Evolutionary conservation across 2,329 filamentous ascomycete species (phyloP), one percentile per base, ranked within the genome.

Genomic region (Ophiostoma novo-ulmi): DNA sequence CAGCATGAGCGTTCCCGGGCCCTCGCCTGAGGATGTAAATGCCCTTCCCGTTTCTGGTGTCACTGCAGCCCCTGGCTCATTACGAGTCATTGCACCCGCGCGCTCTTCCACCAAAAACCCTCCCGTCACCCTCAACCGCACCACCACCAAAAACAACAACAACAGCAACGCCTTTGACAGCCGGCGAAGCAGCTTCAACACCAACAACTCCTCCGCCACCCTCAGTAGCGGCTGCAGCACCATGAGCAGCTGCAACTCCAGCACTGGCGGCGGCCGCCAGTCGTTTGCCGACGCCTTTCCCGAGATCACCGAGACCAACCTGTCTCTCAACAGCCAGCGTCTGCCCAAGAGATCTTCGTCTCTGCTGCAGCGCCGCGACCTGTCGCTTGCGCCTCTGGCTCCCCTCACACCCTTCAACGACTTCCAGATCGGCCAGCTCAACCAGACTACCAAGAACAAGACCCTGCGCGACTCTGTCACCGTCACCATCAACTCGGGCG

Each of bases 281-380:
- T 67, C 41, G n/a, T 67, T 48, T 48, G 39, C 31, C 11, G 35
- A 35, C 1, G 39, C 31, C n/a, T 41, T 61, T 17, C 61, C 35
- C 35, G 31, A 69, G 22, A 44, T 44, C 7, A 36, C 36, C 22
- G 39, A 52, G 0, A 48, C 31, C 48, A 52, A 69, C 41, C 69
- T 69, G 26, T 36, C 55, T 2, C 6, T 48, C 5, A 66, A 44
- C 26, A 48, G 61, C 17, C 73, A 72, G 22, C 70, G 71, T 17
- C 64, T 72, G 6, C 75, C 74, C 14, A 71, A 70, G 41, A 72
- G 75, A 14, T 72, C 74, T 1, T 74, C 74, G 1, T 76, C 76
- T 8, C 70, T 76, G 4, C 67, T 69, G 52, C 70, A 65, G 44
- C 73, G 72, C 70, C 73, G 72, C 36, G 75, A 75, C 26, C 55